A percentile compares a stretch with the other conserved stretches of the same genome.
Conservation (phyloP, 2,329 filamentous ascomycete species). For the Penicillium thymicola region DNA sequence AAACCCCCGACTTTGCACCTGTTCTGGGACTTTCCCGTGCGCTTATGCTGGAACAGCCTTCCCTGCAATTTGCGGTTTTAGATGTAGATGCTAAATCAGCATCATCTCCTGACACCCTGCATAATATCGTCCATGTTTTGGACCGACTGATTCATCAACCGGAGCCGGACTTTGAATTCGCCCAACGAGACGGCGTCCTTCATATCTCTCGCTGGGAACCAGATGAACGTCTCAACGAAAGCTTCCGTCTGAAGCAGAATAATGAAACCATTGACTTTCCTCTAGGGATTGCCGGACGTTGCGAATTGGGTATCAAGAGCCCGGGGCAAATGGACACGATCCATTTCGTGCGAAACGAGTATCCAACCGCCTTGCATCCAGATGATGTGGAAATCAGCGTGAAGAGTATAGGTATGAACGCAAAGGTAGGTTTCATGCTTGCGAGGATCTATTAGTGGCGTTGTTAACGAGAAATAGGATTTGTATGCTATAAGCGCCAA, state of each 20-base stretch:
- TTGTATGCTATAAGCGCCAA: not conserved
- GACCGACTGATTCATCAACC: not conserved
- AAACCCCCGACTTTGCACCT: conserved; percentile 8
- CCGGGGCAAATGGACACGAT: not conserved
- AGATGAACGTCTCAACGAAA: conserved; percentile 8
- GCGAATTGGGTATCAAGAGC: not conserved
- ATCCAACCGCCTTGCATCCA: not conserved
- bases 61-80: conserved; percentile 5
- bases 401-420: not conserved
- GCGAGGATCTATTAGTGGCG: not conserved
- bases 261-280: not conserved
- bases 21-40: conserved; percentile 4
- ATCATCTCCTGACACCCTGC: not conserved
- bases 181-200: conserved; percentile 3
- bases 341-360: not conserved
- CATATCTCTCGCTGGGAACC: conserved; percentile 12
- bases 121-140: not conserved
- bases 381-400: not conserved
- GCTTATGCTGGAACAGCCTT: conserved; percentile 13
- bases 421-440: not conserved
- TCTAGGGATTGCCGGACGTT: not conserved
- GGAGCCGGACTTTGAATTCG: conserved; percentile 7
- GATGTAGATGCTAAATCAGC: not conserved
- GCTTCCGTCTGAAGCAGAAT: conserved; percentile 4
- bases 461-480: not conserved